Evolutionary conservation across 495 filamentous ascomycete genomes (phyloP).

Genomic region (Patellaria atrata): DNA sequence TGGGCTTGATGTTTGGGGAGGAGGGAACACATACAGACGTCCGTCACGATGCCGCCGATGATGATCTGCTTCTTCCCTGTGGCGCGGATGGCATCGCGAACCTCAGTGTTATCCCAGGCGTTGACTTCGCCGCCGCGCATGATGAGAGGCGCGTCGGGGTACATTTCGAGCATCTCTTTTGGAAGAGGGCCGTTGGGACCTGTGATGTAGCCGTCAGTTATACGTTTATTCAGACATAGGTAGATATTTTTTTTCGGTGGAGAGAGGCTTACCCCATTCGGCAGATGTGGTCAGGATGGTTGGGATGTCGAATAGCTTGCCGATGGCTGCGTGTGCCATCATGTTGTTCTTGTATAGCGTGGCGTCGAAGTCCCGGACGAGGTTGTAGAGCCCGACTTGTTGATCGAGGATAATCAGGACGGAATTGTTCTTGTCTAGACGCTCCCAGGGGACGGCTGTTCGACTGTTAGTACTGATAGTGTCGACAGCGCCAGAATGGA

Average conservation of each 20-base stretch:
- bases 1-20: too few species aligned
- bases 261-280: slow-evolving; percentile 26
- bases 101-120: slow-evolving; percentile 65
- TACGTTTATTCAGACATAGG: not conserved
- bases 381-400: slow-evolving; percentile 51
- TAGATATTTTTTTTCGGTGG: not conserved
- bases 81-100: slow-evolving; percentile 49
- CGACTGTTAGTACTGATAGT: not conserved
- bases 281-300: slow-evolving; percentile 56
- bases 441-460: slow-evolving; percentile 23
- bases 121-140: slow-evolving; percentile 61
- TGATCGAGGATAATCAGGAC: slow-evolving; percentile 58
- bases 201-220: slow-evolving; percentile 2
- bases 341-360: slow-evolving; percentile 52
- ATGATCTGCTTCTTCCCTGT: slow-evolving; percentile 58
- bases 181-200: slow-evolving; percentile 57
- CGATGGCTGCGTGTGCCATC: slow-evolving; percentile 52
- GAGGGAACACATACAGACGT: slow-evolving; percentile 46
- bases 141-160: slow-evolving; percentile 52
- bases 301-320: slow-evolving; percentile 53
- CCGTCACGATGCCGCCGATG: slow-evolving; percentile 58
- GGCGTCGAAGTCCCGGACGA: slow-evolving; percentile 50
- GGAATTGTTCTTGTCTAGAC: slow-evolving; percentile 43
- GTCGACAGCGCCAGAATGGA: too few species aligned
- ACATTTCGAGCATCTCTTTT: slow-evolving; percentile 53